phyloP scores from a whole-genome alignment of 1,139 yeast genomes.

The Blastobotrys malaysiensis region DNA sequence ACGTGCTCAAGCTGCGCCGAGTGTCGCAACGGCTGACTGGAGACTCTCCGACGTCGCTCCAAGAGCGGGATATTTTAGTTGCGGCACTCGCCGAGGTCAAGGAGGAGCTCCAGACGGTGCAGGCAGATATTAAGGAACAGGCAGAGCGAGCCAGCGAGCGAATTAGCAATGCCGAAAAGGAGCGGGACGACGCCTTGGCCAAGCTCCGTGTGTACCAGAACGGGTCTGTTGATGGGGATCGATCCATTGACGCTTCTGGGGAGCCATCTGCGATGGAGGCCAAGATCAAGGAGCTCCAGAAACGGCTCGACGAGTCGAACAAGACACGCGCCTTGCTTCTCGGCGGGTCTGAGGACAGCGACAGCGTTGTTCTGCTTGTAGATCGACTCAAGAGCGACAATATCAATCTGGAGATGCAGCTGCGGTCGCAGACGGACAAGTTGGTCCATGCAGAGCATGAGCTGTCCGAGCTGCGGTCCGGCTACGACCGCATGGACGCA shows the following conservation, averaged over 20 bases:
- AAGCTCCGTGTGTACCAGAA: slow-evolving; percentile 6
- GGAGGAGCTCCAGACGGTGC: slow-evolving; percentile 32
- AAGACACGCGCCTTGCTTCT: slow-evolving; percentile 1
- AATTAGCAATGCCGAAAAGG: slow-evolving; percentile 25
- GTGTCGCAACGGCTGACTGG: slow-evolving; percentile 29
- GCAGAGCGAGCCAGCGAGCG: slow-evolving; percentile 32
- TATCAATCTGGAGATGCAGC: slow-evolving; percentile 22
- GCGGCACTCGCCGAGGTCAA: slow-evolving; percentile 31
- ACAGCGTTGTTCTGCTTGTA: not conserved
- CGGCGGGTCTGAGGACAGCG: slow-evolving; percentile 5
- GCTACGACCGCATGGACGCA: slow-evolving; percentile 17
- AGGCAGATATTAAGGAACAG: slow-evolving; percentile 28
- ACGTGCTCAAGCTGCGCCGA: slow-evolving; percentile 27
- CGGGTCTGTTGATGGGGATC: slow-evolving; percentile 7
- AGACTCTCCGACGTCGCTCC: slow-evolving; percentile 23
- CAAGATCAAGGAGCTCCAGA: slow-evolving; percentile 8
- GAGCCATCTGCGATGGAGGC: slow-evolving; percentile 4
- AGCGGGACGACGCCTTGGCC: slow-evolving; percentile 23
- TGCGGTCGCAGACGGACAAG: slow-evolving; percentile 25
- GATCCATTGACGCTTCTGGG: not conserved
- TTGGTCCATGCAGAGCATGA: slow-evolving; percentile 25
- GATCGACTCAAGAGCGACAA: slow-evolving; percentile 16
- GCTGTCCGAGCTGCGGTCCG: slow-evolving; percentile 16
- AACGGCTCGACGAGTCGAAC: slow-evolving; percentile 5
- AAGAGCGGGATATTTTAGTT: slow-evolving; percentile 28